Percentiles rank a stretch among this genome's conserved stretches.
phyloP scores from a whole-genome alignment of 2,329 filamentous ascomycete species.

The Hypomyces perniciosus region DNA sequence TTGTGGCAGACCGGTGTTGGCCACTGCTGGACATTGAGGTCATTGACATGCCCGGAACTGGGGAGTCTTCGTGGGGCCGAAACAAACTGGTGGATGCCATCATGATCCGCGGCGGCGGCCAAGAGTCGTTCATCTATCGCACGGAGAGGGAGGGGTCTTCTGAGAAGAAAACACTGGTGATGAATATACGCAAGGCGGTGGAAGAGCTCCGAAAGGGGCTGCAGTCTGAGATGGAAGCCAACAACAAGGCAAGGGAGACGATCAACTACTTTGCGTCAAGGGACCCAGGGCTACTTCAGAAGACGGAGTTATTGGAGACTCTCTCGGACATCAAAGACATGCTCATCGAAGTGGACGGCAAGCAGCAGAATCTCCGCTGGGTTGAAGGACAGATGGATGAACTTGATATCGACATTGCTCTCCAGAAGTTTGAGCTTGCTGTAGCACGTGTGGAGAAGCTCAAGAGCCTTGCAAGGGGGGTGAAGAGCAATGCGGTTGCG shows the following conservation, averaged over 20 bases:
- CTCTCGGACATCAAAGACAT: constrained; percentile 77
- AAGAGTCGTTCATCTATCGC: constrained; percentile 90
- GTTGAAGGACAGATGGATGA: constrained; percentile 94
- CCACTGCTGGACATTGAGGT: constrained; percentile 87
- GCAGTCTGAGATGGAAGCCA: constrained; percentile 81
- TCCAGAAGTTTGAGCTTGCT: constrained; percentile 81
- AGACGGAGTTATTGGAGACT: constrained; percentile 72
- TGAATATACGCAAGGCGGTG: constrained; percentile 86
- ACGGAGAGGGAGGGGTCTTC: constrained; percentile 74
- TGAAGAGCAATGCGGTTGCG: constrained; percentile 80
- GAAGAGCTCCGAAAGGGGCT: constrained; percentile 84
- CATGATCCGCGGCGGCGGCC: constrained; percentile 78
- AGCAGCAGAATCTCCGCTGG: constrained; percentile 93
- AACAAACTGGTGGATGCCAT: constrained; percentile 77
- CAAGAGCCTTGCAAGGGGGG: constrained; percentile 66
- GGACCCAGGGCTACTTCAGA: constrained; percentile 69
- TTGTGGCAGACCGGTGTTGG: constrained; percentile 93
- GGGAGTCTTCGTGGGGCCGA: constrained; percentile 45
- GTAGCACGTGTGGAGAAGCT: constrained; percentile 81
- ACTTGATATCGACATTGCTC: constrained; percentile 89
- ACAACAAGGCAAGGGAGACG: constrained; percentile 75
- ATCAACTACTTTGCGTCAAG: constrained; percentile 80
- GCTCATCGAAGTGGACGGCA: constrained; percentile 91
- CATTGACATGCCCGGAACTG: constrained; percentile 72
- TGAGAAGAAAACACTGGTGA: constrained; percentile 74